phyloP scores from a whole-genome alignment of 441 rosid genomes.

The Pelargonium fulgidum region DNA sequence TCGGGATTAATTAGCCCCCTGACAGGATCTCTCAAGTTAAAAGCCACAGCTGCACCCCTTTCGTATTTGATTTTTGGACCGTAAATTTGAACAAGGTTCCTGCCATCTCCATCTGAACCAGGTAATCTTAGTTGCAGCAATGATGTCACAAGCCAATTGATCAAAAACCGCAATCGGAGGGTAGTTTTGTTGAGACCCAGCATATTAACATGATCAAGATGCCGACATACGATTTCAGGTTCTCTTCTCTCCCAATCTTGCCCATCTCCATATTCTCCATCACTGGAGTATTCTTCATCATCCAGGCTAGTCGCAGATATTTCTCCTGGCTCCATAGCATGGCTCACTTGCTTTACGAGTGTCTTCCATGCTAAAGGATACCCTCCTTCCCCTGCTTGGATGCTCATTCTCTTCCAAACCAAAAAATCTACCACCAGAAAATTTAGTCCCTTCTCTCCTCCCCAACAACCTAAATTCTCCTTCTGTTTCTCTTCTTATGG shows the following conservation, averaged over 20 bases:
- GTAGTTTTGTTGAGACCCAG: constrained; percentile 90
- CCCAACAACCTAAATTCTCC: constrained; percentile 88
- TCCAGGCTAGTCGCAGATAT: constrained; percentile 48
- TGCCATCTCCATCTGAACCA: constrained; percentile 47
- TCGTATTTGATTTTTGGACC: constrained; percentile 96
- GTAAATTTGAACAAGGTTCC: constrained; percentile 75
- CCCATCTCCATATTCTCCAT: constrained; percentile 68
- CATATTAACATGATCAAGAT: constrained; percentile 84
- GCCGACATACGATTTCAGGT: constrained; percentile 68
- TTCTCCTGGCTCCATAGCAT: constrained; percentile 56
- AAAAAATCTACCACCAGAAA: constrained; percentile 56
- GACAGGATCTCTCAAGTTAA: constrained; percentile 64
- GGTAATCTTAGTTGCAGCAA: constrained; percentile 73
- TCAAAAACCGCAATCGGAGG: constrained; percentile 64
- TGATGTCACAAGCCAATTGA: constrained; percentile 96
- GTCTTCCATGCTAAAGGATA: constrained; percentile 81
- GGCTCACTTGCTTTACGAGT: constrained; percentile 33
- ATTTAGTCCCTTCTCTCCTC: constrained; percentile 62
- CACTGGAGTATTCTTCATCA: constrained; percentile 66
- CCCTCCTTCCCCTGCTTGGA: constrained; percentile 73
- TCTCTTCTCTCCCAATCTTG: constrained; percentile 78
- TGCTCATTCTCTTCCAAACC: constrained; percentile 73
- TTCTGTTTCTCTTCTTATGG: constrained; percentile 93
- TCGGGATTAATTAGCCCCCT: constrained; percentile 73
- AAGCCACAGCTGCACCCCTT: constrained; percentile 97